These are phyloP conservation scores for Dicorynia guianensis DNA, from an alignment of 306 rosid species.

Conservation along the genomic window DNA sequence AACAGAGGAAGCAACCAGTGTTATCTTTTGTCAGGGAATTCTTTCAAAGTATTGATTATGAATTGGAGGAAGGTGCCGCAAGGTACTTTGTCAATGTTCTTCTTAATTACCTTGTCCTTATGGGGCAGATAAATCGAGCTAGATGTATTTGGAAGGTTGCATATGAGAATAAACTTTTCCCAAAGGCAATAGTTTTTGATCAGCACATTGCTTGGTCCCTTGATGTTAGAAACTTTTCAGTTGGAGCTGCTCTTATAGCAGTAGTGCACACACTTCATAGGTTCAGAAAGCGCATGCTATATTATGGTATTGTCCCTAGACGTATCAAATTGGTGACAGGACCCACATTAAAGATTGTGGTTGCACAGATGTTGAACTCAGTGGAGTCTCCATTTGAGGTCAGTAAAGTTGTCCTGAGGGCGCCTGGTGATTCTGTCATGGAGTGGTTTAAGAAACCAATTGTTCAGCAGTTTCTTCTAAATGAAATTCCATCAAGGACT, in stretches of 20 bases:
- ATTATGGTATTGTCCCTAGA: conserved; percentile 85
- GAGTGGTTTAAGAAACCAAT: conserved; percentile 97
- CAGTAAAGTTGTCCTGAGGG: conserved; percentile 92
- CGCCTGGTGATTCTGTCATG: conserved; percentile 93
- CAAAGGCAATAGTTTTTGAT: conserved; percentile 91
- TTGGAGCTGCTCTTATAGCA: conserved; percentile 91
- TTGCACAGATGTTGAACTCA: conserved; percentile 83
- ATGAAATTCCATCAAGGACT: conserved; percentile 83
- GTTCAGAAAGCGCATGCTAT: conserved; percentile 95
- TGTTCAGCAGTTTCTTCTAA: conserved; percentile 94
- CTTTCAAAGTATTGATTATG: conserved; percentile 88
- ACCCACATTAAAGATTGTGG: conserved; percentile 85
- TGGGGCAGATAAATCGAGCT: conserved; percentile 96
- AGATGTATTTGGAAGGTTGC: conserved; percentile 96
- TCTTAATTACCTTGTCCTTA: conserved; percentile 90
- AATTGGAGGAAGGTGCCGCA: conserved; percentile 93
- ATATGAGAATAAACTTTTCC: conserved; percentile 95
- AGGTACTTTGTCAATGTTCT: conserved; percentile 92
- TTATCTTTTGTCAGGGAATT: conserved; percentile 86
- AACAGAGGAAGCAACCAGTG: conserved; percentile 86
- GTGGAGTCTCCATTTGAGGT: conserved; percentile 98
- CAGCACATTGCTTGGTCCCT: conserved; percentile 99
- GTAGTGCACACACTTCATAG: conserved; percentile 93
- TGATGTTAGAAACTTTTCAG: conserved; percentile 91
- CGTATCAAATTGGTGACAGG: conserved; percentile 93